Evolutionary conservation across 305 asterid genomes (phyloP), one percentile per base, ranked within the genome.

Genomic region (Fraxinus albicans): DNA sequence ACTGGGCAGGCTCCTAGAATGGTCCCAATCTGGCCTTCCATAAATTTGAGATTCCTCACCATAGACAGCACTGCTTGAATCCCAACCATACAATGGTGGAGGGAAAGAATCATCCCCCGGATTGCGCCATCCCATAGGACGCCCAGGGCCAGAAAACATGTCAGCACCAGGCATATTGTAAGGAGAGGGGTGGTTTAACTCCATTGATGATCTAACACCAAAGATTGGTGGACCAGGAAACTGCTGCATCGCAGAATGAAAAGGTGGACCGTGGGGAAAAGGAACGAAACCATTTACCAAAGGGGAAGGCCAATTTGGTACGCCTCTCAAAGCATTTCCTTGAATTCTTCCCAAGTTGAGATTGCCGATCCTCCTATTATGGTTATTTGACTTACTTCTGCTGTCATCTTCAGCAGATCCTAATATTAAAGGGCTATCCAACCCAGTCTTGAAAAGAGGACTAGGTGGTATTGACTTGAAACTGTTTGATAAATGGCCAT

Each of bases 11-110:
- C 78, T 88, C 85, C 96, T 86, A 36, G 92, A 84, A 83, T 88
- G 97, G 75, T 95, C 97, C 98, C 98, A 94, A 79, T 92, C 97
- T 72, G 93, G 87, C 86, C 99, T 90, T 82, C 97, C 98, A 82
- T 89, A 96, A 6, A 88, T 84, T 80, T 92, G 93, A 78, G 97
- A 86, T 55, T 93, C 98, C 25, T 93, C 97, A 31, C 91, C 92
- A 87, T 89, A 93, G 50, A 86, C 90, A 67, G 94, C 76, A 91
- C 80, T 92, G 83, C 87, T 95, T 47, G 94, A 80, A 84, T 95
- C 96, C 99, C 98, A 96, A 3, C 91, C 87, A 88, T 90, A 95
- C 77, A 92, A 87, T 6, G 95, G 91, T 23, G 93, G 92, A 40
- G 76, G 76, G 76, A 89, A 90, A 34, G 97, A 87, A 81, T 90